Evolutionary conservation across 169 alveolate genomes (phyloP).

Genomic region (Cardiosporidium cionae): DNA sequence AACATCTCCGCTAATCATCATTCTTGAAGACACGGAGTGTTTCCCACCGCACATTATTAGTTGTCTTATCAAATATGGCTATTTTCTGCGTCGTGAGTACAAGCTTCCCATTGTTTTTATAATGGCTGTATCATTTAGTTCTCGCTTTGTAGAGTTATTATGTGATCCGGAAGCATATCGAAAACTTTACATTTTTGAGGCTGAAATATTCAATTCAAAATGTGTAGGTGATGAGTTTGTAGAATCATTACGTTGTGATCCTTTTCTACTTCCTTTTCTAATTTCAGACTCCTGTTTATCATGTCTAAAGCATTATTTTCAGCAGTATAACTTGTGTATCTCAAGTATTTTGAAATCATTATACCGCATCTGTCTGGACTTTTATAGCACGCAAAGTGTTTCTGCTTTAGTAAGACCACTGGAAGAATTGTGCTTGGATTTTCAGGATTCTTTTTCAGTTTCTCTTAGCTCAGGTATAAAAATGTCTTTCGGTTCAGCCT

Average conservation of each 20-base stretch:
- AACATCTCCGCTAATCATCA: not conserved
- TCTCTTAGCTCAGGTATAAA: not conserved
- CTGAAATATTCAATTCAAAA: not conserved
- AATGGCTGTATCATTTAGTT: not conserved
- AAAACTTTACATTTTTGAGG: not conserved
- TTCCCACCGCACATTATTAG: not conserved
- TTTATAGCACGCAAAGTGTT: not conserved
- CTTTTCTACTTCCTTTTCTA: not conserved
- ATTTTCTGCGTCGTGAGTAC: not conserved
- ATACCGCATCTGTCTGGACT: not conserved
- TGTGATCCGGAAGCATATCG: not conserved
- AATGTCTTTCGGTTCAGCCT: too few species aligned
- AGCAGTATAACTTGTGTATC: not conserved
- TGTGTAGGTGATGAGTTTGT: not conserved
- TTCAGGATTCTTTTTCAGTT: not conserved
- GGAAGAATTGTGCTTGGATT: not conserved
- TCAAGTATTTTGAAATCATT: not conserved
- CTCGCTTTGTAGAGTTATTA: not conserved
- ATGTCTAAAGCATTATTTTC: not conserved
- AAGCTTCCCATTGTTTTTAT: not conserved
- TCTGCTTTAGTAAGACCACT: not conserved
- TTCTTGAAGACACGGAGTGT: not conserved
- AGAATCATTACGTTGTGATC: not conserved
- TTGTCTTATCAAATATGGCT: not conserved
- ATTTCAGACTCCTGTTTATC: not conserved